Evolutionary conservation across 768 basidiomycete species (phyloP).

Genomic region (Mycena alexandri): DNA sequence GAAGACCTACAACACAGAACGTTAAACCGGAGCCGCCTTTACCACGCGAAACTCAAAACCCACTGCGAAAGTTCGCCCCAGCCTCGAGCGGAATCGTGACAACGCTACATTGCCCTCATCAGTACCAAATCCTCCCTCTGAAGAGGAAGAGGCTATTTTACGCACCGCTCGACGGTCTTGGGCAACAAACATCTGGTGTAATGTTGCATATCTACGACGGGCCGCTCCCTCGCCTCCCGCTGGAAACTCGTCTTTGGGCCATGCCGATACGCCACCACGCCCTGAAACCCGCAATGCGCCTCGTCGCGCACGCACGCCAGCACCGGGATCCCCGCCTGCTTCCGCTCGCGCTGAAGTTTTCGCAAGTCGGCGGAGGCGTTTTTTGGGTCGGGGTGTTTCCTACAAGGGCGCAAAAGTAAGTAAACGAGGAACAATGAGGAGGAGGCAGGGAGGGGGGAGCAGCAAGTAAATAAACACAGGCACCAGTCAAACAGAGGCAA

Average conservation of each 20-base stretch:
- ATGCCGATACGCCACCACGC: slow-evolving; percentile 48
- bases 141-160: background rate
- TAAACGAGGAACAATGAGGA: background rate
- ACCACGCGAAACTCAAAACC: slow-evolving; percentile 25
- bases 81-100: slow-evolving; percentile 67
- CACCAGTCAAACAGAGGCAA: slow-evolving; percentile 84
- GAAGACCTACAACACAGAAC: slow-evolving; percentile 56
- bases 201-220: slow-evolving; percentile 72
- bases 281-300: slow-evolving; percentile 53
- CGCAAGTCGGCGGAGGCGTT: slow-evolving; percentile 23
- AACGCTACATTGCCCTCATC: slow-evolving; percentile 57
- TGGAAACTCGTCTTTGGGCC: slow-evolving; percentile 61
- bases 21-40: background rate
- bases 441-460: too few relatives aligned
- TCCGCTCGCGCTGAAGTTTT: slow-evolving; percentile 37
- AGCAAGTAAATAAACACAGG: too few relatives aligned
- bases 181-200: slow-evolving; percentile 67
- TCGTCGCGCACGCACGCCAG: slow-evolving; percentile 51
- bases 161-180: slow-evolving; percentile 69
- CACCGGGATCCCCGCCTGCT: slow-evolving; percentile 45
- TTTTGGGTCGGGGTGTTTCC: slow-evolving; percentile 52
- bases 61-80: slow-evolving; percentile 77
- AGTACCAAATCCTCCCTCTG: background rate
- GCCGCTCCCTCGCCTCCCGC: slow-evolving; percentile 55
- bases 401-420: slow-evolving; percentile 23